phyloP scores from a whole-genome alignment of 1,139 yeast genomes.

The Diutina sp. region DNA sequence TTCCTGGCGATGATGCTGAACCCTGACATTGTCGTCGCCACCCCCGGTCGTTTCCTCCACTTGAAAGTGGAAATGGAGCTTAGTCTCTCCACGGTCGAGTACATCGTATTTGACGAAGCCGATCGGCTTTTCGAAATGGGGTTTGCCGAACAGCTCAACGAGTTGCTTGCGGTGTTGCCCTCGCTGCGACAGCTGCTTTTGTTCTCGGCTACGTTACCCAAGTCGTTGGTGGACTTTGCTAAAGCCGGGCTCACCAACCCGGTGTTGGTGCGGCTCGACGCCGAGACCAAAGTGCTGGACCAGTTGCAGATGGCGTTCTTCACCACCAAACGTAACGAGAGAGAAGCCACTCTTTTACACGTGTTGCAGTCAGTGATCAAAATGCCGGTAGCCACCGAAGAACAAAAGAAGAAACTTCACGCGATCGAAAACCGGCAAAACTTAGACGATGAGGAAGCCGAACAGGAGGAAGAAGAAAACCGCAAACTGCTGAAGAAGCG shows the following conservation, averaged over 20 bases:
- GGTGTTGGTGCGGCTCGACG: conserved; percentile 69
- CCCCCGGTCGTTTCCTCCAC: conserved; percentile 85
- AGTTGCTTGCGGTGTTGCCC: conserved; percentile 57
- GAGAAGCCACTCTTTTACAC: conserved; percentile 77
- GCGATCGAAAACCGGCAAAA: conserved; percentile 37
- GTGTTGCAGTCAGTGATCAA: conserved; percentile 74
- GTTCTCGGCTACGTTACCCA: conserved; percentile 85
- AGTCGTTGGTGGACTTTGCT: conserved; percentile 58
- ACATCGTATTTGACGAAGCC: conserved; percentile 83
- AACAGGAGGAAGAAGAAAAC: conserved; percentile 32
- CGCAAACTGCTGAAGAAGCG: conserved; percentile 23
- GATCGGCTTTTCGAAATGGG: conserved; percentile 76
- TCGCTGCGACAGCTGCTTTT: conserved; percentile 89
- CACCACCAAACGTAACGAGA: conserved; percentile 67
- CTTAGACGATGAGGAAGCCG: conserved; percentile 31
- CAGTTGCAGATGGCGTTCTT: conserved; percentile 74
- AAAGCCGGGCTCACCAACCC: conserved; percentile 89
- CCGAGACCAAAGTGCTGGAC: conserved; percentile 38
- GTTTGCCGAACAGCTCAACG: conserved; percentile 56
- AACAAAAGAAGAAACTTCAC: conserved; percentile 34
- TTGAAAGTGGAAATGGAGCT: conserved; percentile 42
- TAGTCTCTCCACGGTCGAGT: conserved; percentile 50
- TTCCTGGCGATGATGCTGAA: conserved; percentile 85
- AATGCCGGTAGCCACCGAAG: conserved; percentile 58
- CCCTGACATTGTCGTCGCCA: conserved; percentile 85